Percentiles rank a stretch among this genome's conserved stretches.
These are phyloP conservation scores for Noccaea bulbosa DNA, from an alignment of 345 rosid species.

Conservation along the genomic window DNA sequence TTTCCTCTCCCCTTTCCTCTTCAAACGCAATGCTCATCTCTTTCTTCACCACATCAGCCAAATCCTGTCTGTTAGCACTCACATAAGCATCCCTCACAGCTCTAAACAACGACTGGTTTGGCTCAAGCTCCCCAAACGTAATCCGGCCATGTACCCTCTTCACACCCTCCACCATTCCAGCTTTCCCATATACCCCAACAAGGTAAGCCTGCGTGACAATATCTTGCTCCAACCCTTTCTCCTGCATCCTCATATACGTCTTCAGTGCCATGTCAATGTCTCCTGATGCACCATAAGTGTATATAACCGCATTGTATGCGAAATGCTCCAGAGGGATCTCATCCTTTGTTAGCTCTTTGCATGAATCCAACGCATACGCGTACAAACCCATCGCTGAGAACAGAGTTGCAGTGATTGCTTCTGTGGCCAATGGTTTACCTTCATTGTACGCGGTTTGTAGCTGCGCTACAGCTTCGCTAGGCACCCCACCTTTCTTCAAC, in stretches of 20 bases:
- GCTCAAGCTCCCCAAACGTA: conserved; percentile 60
- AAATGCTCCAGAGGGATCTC: conserved; percentile 51
- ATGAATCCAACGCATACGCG: conserved; percentile 58
- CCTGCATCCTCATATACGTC: conserved; percentile 76
- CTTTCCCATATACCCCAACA: conserved; percentile 73
- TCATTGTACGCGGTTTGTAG: conserved; percentile 64
- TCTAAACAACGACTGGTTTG: conserved; percentile 62
- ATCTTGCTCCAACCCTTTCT: conserved; percentile 78
- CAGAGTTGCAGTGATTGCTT: conserved; percentile 62
- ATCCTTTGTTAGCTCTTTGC: conserved; percentile 52
- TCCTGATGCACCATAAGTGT: conserved; percentile 64
- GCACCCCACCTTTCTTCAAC: conserved; percentile 72
- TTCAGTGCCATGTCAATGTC: conserved; percentile 68
- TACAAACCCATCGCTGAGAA: conserved; percentile 75
- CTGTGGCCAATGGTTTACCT: conserved; percentile 68
- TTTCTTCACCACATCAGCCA: conserved; percentile 63
- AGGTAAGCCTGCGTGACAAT: conserved; percentile 64
- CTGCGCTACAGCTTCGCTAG: conserved; percentile 76
- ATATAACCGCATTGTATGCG: conserved; percentile 72
- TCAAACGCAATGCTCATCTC: conserved; percentile 68
- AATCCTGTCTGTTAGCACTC: conserved; percentile 65
- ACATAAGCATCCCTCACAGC: conserved; percentile 67
- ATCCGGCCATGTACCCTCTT: conserved; percentile 64
- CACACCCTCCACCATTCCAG: conserved; percentile 88
- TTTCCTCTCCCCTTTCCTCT: conserved; percentile 46